Percentiles rank a stretch among this genome's conserved stretches.
phyloP scores from a whole-genome alignment of 2,329 filamentous ascomycete species.

The Simplicillium sp. region DNA sequence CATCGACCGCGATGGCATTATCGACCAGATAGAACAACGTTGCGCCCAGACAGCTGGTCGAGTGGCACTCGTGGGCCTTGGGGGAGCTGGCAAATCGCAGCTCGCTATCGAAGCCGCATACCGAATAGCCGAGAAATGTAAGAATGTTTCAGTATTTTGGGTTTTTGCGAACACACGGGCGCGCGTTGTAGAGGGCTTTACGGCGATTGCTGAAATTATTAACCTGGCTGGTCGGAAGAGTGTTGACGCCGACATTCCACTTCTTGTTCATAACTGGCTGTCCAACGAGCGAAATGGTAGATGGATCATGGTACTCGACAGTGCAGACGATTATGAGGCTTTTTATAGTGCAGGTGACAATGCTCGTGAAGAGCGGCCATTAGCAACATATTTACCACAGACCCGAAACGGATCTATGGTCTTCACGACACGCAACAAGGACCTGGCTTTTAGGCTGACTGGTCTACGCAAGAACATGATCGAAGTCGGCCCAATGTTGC shows the following conservation, averaged over 20 bases:
- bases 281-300: slow-evolving; percentile 14
- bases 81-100: slow-evolving; percentile 17
- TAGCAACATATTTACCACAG: slow-evolving; percentile 17
- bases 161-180: slow-evolving; percentile 18
- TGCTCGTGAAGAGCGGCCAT: slow-evolving; percentile 6
- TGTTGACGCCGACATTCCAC: slow-evolving; percentile 11
- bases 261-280: slow-evolving; percentile 20
- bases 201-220: slow-evolving; percentile 18
- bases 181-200: slow-evolving; percentile 21
- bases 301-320: slow-evolving; percentile 27
- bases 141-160: slow-evolving; percentile 20
- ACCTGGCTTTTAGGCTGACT: slow-evolving; percentile 12
- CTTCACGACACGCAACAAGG: slow-evolving; percentile 14
- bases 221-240: slow-evolving; percentile 16
- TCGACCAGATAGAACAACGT: slow-evolving; percentile 12
- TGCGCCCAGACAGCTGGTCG: slow-evolving; percentile 10
- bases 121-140: not conserved
- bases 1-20: slow-evolving; percentile 16
- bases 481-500: slow-evolving; percentile 16
- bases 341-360: slow-evolving; percentile 16
- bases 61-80: slow-evolving; percentile 22
- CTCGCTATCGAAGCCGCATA: slow-evolving; percentile 1
- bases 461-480: slow-evolving; percentile 12
- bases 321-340: slow-evolving; percentile 20
- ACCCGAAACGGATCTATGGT: slow-evolving; percentile 18